Percentiles rank a stretch among this genome's conserved stretches.
Conservation (phyloP, 2,329 filamentous ascomycete genomes). For the Macroventuria anomochaeta region DNA sequence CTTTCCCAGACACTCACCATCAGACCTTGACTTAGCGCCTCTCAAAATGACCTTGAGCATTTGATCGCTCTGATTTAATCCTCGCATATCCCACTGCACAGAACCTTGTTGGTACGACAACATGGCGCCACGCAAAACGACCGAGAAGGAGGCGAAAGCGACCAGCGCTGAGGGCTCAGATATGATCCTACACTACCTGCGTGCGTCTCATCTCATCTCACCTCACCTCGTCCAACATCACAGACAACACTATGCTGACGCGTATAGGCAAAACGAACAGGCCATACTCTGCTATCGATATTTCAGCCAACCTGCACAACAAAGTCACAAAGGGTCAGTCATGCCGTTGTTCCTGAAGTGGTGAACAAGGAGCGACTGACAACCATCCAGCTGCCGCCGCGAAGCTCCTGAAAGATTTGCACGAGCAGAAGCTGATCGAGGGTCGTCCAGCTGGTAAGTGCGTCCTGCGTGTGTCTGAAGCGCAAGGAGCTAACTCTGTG, state of each 20-base stretch:
- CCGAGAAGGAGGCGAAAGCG: conserved; percentile 44
- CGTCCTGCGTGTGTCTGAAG: not conserved
- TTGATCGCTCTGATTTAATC: not conserved
- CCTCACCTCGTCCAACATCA: not conserved
- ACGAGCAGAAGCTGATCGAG: conserved; percentile 65
- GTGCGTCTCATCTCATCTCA: conserved; percentile 45
- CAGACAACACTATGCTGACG: conserved; percentile 5
- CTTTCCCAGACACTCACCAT: not conserved
- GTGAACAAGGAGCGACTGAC: conserved; percentile 15
- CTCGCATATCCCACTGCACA: not conserved
- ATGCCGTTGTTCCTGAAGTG: not conserved
- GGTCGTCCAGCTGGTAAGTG: conserved; percentile 60
- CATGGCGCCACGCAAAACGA: conserved; percentile 50
- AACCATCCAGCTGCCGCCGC: conserved; percentile 58
- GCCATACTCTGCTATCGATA: conserved; percentile 64
- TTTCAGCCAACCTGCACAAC: conserved; percentile 67
- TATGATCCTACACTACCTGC: conserved; percentile 59
- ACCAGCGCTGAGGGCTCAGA: conserved; percentile 47
- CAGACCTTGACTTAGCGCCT: not conserved
- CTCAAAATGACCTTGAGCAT: not conserved
- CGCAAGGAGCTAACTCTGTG: not conserved
- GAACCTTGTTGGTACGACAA: not conserved
- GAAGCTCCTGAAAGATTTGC: conserved; percentile 68
- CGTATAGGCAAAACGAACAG: conserved; percentile 58
- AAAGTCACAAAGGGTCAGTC: conserved; percentile 61